Evolutionary conservation across 306 rosid species (phyloP), one percentile per base, ranked within the genome.

Genomic region (Vigna angularis): DNA sequence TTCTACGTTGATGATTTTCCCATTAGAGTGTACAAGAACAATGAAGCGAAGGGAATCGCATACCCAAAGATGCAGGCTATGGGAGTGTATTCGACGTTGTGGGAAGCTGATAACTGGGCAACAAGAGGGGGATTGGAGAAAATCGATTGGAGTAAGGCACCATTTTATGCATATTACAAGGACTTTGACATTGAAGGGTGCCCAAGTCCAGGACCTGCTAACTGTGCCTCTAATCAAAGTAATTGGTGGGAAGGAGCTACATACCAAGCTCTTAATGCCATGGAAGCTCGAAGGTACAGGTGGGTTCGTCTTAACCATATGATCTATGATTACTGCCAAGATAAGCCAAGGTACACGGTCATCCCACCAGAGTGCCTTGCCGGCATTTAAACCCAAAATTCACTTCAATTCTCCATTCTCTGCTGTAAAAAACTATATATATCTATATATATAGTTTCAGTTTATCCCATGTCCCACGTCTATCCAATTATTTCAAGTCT

Each of bases 101-200:
- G 98, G 98, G 98, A 92, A 80, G 98, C 98, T 3, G 97, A 92
- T 73, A 85, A 94, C 18, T 94, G 98, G 98, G 98, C 98, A 15
- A 94, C 98, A 5, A 90, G 98, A 71, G 98, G 98, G 7, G 98
- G 98, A 3, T 79, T 94, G 18, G 98, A 94, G 87, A 94, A 94
- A 89, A 94, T 94, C 32, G 76, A 94, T 81, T 94, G 98, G 98
- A 89, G 87, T 70, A 90, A 89, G 74, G 95, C 96, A 48, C 98
- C 98, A 0, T 94, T 94, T 85, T 73, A 68, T 47, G 85, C 98
- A 18, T 92, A 90, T 42, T 94, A 94, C 86, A 94, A 82, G 68
- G 97, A 94, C 72, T 92, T 94, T 59, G 98, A 94, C 81, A 92
- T 94, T 18, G 98, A 94, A 75, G 98, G 97, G 0, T 94, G 98